A percentile compares a stretch with the other conserved stretches of the same genome.
Conservation (phyloP, 169 alveolate species). For the Eimeria necatrix region DNA sequence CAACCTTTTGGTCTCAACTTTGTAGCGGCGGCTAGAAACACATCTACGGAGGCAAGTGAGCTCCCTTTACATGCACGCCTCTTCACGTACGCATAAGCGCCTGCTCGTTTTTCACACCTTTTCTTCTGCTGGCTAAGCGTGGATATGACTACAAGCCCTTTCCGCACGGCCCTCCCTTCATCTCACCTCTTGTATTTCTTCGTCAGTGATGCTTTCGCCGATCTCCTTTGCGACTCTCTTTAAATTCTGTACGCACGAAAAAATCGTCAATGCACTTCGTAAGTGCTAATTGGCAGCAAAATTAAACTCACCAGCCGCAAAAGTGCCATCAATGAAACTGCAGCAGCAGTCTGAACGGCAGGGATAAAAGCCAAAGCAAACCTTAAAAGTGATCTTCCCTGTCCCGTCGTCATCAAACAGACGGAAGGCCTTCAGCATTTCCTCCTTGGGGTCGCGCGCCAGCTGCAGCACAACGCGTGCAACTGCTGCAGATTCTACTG, state of each 20-base stretch:
- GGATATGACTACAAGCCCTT: no score
- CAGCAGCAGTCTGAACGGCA: background rate
- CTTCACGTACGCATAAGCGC: no score
- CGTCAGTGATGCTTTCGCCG: conserved; percentile 97
- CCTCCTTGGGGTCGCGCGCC: conserved; percentile 98
- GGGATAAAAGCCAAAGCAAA: background rate
- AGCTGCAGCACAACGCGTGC: conserved; percentile 59
- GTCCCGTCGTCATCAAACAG: conserved; percentile 97
- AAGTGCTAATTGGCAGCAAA: conserved; percentile 33
- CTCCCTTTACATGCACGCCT: no score
- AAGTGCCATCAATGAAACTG: background rate
- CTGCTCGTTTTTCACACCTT: no score
- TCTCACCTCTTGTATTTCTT: conserved; percentile 95
- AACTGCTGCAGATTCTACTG: no score
- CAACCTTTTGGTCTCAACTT: no score
- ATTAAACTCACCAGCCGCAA: background rate
- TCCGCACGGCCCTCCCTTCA: no score
- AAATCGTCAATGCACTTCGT: conserved; percentile 86
- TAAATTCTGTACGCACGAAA: conserved; percentile 90
- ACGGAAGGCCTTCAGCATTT: conserved; percentile 96
- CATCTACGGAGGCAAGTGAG: no score
- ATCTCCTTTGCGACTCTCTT: conserved; percentile 97
- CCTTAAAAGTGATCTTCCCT: conserved; percentile 83
- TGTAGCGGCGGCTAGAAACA: no score
- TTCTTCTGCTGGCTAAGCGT: no score